Conservation (phyloP, 345 rosid species). For the sweet orange (Citrus sinensis) region DVS_A1.0 CM039163.1:46161001-46161500, state of each 20-base stretch:
- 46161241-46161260: no score
- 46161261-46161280: neutral
- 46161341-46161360: neutral
- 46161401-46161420: neutral
- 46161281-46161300: neutral
- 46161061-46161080: neutral
- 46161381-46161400: conserved; percentile 13
- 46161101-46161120: neutral
- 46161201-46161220: no score
- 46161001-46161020: no score
- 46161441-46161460: conserved; percentile 25
- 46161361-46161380: neutral
- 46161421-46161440: neutral
- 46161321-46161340: neutral
- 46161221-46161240: no score
- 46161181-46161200: no score
- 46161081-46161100: neutral
- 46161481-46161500: neutral
- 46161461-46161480: neutral
- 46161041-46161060: neutral
- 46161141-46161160: neutral
- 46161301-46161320: neutral
- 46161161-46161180: neutral
- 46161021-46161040: neutral
- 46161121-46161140: neutral